phyloP scores from a whole-genome alignment of 257 asterid genomes.

The Solanum medicagineum region DNA sequence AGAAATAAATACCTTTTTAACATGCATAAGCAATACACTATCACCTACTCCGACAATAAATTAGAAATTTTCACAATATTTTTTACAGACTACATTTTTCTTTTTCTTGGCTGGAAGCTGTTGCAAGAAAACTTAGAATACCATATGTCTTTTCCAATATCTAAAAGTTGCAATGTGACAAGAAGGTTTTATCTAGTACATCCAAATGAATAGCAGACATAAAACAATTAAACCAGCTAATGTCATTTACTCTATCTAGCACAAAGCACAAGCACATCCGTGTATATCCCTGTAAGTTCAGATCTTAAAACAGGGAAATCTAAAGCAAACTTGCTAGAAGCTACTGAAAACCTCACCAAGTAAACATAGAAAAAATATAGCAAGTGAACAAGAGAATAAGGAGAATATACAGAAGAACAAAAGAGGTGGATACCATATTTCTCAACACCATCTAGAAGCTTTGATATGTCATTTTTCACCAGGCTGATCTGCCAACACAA shows the following conservation, averaged over 20 bases:
- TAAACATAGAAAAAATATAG: background rate
- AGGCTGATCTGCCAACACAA: slow-evolving; percentile 44
- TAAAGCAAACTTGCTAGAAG: background rate
- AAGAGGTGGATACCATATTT: slow-evolving; percentile 48
- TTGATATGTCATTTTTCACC: slow-evolving; percentile 56
- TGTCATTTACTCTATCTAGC: background rate
- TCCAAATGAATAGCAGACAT: background rate
- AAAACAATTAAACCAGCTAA: background rate
- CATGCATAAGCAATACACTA: background rate
- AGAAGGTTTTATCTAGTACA: background rate
- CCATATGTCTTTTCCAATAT: background rate
- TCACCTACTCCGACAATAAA: background rate
- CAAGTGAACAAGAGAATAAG: background rate
- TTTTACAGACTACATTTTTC: background rate
- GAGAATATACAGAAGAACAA: background rate
- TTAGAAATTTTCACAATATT: background rate
- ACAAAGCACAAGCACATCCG: background rate
- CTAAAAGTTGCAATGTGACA: background rate
- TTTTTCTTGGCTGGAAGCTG: background rate
- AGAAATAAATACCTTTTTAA: background rate
- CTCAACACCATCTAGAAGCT: slow-evolving; percentile 83
- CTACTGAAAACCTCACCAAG: background rate
- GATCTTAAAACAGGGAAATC: background rate
- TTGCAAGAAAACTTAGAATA: background rate
- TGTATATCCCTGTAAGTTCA: background rate